Percentiles rank a stretch among this genome's conserved stretches.
phyloP scores from a whole-genome alignment of 257 asterid species.

The Solanum sparsipilum region DNA sequence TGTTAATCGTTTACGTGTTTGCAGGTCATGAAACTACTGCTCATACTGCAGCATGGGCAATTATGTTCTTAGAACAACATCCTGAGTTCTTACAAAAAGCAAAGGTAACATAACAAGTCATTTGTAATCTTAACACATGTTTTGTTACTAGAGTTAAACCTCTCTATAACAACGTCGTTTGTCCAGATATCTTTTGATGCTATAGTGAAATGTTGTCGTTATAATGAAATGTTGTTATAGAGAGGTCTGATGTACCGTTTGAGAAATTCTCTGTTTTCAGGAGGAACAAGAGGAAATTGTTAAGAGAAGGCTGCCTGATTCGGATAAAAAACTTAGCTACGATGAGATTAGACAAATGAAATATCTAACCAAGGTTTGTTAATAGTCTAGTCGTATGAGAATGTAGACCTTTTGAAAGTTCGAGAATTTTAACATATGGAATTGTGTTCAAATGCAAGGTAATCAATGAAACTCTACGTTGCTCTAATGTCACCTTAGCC shows the following conservation, averaged over 20 bases:
- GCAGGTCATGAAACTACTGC: constrained; percentile 2
- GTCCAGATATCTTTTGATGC: background rate
- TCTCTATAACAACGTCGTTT: background rate
- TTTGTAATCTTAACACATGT: background rate
- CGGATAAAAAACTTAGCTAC: background rate
- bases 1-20: background rate
- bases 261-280: background rate
- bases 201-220: background rate
- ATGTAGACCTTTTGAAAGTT: background rate
- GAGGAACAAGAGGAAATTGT: background rate
- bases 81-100: constrained; percentile 1
- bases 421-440: background rate
- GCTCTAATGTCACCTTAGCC: background rate
- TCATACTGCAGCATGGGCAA: constrained; percentile 1
- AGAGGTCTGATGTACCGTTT: background rate
- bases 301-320: background rate
- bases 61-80: background rate
- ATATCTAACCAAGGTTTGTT: background rate
- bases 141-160: background rate
- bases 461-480: background rate
- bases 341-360: background rate
- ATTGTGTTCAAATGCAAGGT: background rate
- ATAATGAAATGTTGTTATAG: background rate
- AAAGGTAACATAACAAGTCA: background rate
- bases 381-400: background rate